Base-by-base conservation (phyloP, 495 filamentous ascomycete species). In the Sphaerosporella brunnea region DNA sequence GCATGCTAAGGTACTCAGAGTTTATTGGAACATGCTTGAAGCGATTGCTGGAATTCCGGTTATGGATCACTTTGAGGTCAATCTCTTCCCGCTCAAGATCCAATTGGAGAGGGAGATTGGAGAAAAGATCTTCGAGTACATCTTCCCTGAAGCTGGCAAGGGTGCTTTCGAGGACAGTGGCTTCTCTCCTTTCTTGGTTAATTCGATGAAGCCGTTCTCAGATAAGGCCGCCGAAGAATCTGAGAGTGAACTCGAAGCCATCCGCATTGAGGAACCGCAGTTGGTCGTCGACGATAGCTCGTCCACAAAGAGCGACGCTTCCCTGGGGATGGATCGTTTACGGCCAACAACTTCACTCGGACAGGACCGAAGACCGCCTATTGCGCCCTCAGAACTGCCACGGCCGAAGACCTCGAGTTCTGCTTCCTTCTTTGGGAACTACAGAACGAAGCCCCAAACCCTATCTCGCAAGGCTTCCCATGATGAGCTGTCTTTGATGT, bases 41-140 rank as follows among this genome's bases (percentile, higher is more conserved):
- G 90, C 88, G 28, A 94, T 99, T 59, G 90, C 88, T 35, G 90
- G 90, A 26, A 96, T 99, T 54, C 86, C 90, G 1, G 87, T 99
- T 37, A 78, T 96, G 69, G 87, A 96, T 53, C 81, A 92, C 58
- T 99, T 99, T 53, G 90, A 99, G 62, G 81, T 99, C 42, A 82
- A 86, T 51, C 66, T 96, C 8, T 86, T 90, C 61, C 90, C 90
- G 1, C 73, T 99, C 54, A 93, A 83, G 60, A 75, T 99, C 23
- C 92, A 99, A 61, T 70, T 99, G 20, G 90, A 99, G 64, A 77
- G 75, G 18, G 88, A 96, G 55, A 75, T 96, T 45, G 90, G 87
- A 8, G 86, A 92, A 60, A 87, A 78, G 61, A 71, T 99, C 16
- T 95, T 96, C 56, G 88, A 96, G 63, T 99, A 99, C 65, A 83